phyloP scores from a whole-genome alignment of 2,329 filamentous ascomycete genomes.

The Talaromyces rugulosus region DNA sequence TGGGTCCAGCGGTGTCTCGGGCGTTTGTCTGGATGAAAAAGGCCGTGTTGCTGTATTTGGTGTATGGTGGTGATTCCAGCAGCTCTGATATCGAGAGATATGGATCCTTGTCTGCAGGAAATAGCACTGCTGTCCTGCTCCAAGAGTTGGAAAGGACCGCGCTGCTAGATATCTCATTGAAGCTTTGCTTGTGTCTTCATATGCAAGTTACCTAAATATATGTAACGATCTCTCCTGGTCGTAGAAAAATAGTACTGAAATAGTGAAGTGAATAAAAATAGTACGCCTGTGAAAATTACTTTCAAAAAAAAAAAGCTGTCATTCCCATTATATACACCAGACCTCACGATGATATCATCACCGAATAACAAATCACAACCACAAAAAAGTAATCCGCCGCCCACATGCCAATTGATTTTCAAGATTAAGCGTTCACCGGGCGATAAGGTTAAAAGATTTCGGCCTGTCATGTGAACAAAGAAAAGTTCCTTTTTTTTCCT shows the following conservation, averaged over 20 bases:
- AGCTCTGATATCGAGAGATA: background rate
- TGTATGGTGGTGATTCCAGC: background rate
- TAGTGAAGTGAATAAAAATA: background rate
- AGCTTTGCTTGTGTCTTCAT: background rate
- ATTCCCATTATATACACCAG: slow-evolving; percentile 2
- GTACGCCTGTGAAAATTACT: background rate
- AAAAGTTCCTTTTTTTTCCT: background rate
- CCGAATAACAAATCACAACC: background rate
- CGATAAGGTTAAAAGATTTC: background rate
- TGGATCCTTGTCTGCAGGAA: background rate
- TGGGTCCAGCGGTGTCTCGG: background rate
- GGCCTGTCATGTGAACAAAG: background rate
- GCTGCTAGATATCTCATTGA: background rate
- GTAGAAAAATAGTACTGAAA: background rate
- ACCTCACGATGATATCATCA: slow-evolving; percentile 15
- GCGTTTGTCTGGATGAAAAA: background rate
- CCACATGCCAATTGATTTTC: background rate
- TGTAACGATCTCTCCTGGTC: background rate
- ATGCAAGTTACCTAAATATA: background rate
- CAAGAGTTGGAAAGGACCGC: background rate
- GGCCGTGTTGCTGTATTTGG: background rate
- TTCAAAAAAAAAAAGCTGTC: background rate
- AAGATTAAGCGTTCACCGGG: background rate
- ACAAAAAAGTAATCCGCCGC: background rate
- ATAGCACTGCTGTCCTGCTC: background rate